Evolutionary conservation across 768 basidiomycete genomes (phyloP), one percentile per base, ranked within the genome.

Genomic region (Mycena epipterygia): DNA sequence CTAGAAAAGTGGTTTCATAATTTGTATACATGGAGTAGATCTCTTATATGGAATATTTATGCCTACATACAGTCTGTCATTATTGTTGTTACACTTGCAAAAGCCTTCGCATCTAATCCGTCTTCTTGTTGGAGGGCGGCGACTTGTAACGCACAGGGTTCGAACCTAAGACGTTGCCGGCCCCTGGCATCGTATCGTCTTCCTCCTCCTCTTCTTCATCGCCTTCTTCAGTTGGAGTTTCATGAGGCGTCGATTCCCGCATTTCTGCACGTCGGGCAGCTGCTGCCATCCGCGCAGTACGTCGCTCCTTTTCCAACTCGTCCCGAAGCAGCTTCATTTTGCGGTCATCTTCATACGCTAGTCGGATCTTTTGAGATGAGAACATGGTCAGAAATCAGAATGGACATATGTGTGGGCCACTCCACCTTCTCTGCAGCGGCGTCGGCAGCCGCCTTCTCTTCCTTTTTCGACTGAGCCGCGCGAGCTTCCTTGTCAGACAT

Each of bases 321-420:
- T 94, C 89, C 11, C 79, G 80, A 67, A 87, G 60, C 74, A 81
- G 78, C 75, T 90, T 91, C 1, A 82, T 80, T 75, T 85, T 91
- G 58, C 95, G 87, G 76, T 96, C 95, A 53, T 96, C 95, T 75
- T 94, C 85, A 77, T 89, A 95, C 2, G 91, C 91, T 57, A 94
- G 79, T 77, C 90, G 93, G n/a, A 93, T 90, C 94, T 95, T 71
- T 2, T 63, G 44, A 13, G 14, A 33, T 21, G 41, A 35, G 17
- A 19, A 70, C 60, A 11, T 60, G 42, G 55, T 57, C 41, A 46
- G 51, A 1, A 59, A 27, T 60, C 52, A 21, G 32, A 32, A 33
- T 23, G 4, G n/a, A n/a, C 25, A 2, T 29, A 23, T 21, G 17
- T 21, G 52, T 21, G 23, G 21, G 58, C 9, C 25, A 53, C 29